A percentile compares a stretch with the other conserved stretches of the same genome.
These are phyloP conservation scores for Dactylis glomerata DNA, from an alignment of 176 grass and related monocot genomes.

Conservation along the genomic window DNA sequence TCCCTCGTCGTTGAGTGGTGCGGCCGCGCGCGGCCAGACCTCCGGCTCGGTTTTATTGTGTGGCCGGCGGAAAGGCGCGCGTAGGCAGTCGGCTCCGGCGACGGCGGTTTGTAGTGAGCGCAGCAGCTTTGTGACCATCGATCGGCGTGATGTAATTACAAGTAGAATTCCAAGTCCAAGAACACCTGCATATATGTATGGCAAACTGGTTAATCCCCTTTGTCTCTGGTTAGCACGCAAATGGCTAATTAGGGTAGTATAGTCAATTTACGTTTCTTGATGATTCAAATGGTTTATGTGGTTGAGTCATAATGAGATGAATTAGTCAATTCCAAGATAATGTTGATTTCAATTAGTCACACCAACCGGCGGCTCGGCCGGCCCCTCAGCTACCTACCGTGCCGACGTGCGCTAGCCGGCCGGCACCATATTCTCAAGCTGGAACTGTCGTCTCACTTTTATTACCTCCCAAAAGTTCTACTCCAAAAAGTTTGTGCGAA, in stretches of 20 bases:
- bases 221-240: neutral
- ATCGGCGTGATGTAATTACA: neutral
- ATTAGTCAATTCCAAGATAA: neutral
- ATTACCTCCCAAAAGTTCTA: neutral
- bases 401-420: neutral
- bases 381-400: neutral
- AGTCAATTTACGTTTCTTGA: neutral
- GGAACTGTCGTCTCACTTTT: neutral
- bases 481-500: too few species aligned
- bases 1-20: neutral
- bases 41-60: constrained; percentile 52
- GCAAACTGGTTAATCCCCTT: neutral
- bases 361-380: neutral
- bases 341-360: neutral
- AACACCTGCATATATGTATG: neutral
- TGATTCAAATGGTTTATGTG: neutral
- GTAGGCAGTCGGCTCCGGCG: neutral
- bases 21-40: neutral
- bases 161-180: neutral
- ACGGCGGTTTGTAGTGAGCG: constrained; percentile 20
- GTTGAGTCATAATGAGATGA: neutral
- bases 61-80: constrained; percentile 30
- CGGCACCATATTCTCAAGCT: neutral
- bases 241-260: neutral
- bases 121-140: constrained; percentile 1